phyloP scores from a whole-genome alignment of 768 basidiomycete genomes.

The Terana coerulea region DNA sequence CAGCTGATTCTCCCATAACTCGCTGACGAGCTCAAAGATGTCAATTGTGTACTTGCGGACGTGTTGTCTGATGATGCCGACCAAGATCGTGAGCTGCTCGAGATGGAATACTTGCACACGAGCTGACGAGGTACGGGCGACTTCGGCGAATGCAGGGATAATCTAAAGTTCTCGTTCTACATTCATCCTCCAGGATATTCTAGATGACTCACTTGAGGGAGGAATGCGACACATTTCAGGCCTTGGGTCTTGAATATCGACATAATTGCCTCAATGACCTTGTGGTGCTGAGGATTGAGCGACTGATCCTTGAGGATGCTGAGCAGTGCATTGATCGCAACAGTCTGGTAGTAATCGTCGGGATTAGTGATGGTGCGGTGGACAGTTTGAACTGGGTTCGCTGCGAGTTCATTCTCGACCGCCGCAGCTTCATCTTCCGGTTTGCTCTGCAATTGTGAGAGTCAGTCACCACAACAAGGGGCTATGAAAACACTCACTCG shows the following conservation, averaged over 20 bases:
- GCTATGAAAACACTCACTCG: conserved; percentile 51
- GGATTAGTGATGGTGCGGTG: conserved; percentile 59
- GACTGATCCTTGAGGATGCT: conserved; percentile 87
- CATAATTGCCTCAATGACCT: conserved; percentile 97
- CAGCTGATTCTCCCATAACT: conserved; percentile 83
- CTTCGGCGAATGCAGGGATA: conserved; percentile 89
- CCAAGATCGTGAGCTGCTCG: conserved; percentile 92
- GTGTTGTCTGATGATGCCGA: conserved; percentile 96
- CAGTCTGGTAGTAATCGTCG: conserved; percentile 97
- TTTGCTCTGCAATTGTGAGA: conserved; percentile 41
- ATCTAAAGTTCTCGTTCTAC: conserved; percentile 60
- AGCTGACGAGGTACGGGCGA: conserved; percentile 78
- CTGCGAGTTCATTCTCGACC: conserved; percentile 44
- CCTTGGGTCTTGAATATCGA: conserved; percentile 98
- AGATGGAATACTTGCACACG: conserved; percentile 90
- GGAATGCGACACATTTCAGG: conserved; percentile 90
- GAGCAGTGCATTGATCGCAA: conserved; percentile 86
- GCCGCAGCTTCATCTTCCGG: conserved; percentile 65
- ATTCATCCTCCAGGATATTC: conserved; percentile 3
- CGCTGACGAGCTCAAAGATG: conserved; percentile 79
- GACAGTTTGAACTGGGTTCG: conserved; percentile 65
- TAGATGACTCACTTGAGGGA: conserved; percentile 68
- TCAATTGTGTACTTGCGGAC: conserved; percentile 88
- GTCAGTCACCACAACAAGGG: neutral
- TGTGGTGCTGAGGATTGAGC: conserved; percentile 81